phyloP scores from a whole-genome alignment of 1,284 basidiomycete species.

The Trichosporon inkin region DNA sequence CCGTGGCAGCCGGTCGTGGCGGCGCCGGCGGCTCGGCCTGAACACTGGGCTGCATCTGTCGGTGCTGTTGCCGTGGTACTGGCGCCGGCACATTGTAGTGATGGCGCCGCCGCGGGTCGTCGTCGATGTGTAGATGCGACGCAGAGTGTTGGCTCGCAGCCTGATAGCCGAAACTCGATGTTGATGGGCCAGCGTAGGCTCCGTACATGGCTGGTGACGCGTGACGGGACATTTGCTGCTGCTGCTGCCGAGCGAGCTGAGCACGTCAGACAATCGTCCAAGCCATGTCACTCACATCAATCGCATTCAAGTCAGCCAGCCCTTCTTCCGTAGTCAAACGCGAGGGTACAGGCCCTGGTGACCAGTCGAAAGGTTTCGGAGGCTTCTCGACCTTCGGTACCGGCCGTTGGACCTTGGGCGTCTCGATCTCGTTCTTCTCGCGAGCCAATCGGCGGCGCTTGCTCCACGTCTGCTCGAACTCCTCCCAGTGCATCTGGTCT shows the following conservation, averaged over 20 bases:
- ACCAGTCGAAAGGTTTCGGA: slow-evolving; percentile 38
- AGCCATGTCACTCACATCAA: slow-evolving; percentile 37
- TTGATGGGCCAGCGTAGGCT: slow-evolving; percentile 14
- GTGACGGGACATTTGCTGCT: slow-evolving; percentile 28
- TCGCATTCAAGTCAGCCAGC: slow-evolving; percentile 37
- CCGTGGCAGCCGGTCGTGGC: not conserved
- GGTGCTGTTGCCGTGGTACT: not conserved
- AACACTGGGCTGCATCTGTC: slow-evolving; percentile 1
- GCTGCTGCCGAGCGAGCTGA: slow-evolving; percentile 13
- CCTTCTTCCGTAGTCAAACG: slow-evolving; percentile 34
- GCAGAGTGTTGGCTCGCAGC: slow-evolving; percentile 14
- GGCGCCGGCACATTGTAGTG: not conserved
- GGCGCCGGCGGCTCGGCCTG: slow-evolving; percentile 3
- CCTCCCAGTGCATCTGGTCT: slow-evolving; percentile 50
- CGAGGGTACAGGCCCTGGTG: slow-evolving; percentile 36
- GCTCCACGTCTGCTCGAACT: slow-evolving; percentile 54
- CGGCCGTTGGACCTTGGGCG: slow-evolving; percentile 49
- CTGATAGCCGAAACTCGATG: slow-evolving; percentile 19
- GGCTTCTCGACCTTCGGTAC: slow-evolving; percentile 34
- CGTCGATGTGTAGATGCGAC: slow-evolving; percentile 13
- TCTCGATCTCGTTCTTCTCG: slow-evolving; percentile 56
- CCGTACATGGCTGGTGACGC: slow-evolving; percentile 34
- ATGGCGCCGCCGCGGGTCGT: slow-evolving; percentile 12
- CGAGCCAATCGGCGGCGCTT: slow-evolving; percentile 54
- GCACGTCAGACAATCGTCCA: not conserved